Base-by-base conservation (phyloP, 306 rosid species). In the Astragalus membranaceus region DNA sequence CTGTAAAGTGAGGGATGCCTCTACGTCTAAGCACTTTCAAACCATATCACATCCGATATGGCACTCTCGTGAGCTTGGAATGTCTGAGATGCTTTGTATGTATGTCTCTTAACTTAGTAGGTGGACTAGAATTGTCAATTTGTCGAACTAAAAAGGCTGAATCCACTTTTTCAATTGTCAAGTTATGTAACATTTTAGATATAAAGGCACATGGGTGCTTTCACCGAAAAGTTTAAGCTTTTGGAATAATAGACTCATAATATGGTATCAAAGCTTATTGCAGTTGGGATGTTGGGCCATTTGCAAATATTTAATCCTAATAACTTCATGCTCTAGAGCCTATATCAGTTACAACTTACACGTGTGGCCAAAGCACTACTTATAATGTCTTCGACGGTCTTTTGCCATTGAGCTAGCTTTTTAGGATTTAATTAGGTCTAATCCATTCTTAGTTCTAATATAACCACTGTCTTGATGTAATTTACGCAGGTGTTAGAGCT, bases 401-500 rank as follows among this genome's bases (percentile, higher is more conserved):
- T 9, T 55, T 11, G 12, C 16, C 62, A 16, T 43, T 44, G 20
- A 43, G 37, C 39, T 64, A 8, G 56, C 10, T 64, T 46, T 46
- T 64, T 47, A 64, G n/a, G 43, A 41, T 29, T 26, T 42, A 44
- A 41, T 44, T 64, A 46, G 29, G 54, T 43, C 53, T 26, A 8
- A 23, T 47, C 43, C 30, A 10, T 46, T 64, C 10, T n/a, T 30
- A 8, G 7, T 64, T 29, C 42, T 65, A 13, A 44, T 64, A 44
- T 43, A 51, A 61, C 47, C 77, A 7, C 75, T 52, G 48, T 60
- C 52, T 14, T 29, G 51, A 32, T 63, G 62, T 74, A 71, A 76
- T 33, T 66, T 47, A 20, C 73, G 82, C 89, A 94, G 98, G 98
- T 78, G 79, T 84, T 82, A 85, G 91, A 81, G 84, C 66, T 60